A percentile compares a stretch with the other conserved stretches of the same genome.
Conservation (phyloP, 306 rosid genomes). For the Vicia faba region DNA sequence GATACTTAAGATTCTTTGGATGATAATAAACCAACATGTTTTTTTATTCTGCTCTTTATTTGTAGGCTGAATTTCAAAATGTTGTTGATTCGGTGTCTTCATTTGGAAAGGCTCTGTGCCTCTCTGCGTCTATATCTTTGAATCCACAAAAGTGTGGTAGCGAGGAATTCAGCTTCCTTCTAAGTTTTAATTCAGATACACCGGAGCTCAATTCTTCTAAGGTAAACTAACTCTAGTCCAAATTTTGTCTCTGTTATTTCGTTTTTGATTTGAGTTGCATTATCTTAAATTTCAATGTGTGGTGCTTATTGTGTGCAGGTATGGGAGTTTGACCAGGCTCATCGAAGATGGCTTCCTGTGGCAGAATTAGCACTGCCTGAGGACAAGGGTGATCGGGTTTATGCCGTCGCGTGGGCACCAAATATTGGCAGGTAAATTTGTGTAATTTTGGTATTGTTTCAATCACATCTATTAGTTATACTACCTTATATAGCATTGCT, state of each 20-base stretch:
- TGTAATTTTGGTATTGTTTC: slow-evolving; percentile 23
- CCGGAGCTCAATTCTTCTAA: slow-evolving; percentile 81
- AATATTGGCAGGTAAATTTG: slow-evolving; percentile 80
- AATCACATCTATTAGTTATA: slow-evolving; percentile 1
- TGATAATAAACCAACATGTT: background rate
- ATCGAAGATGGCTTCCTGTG: slow-evolving; percentile 98
- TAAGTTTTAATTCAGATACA: slow-evolving; percentile 77
- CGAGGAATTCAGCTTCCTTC: slow-evolving; percentile 69
- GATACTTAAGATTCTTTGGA: slow-evolving; percentile 9
- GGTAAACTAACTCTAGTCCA: slow-evolving; percentile 48
- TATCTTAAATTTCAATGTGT: slow-evolving; percentile 9
- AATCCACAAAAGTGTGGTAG: slow-evolving; percentile 65
- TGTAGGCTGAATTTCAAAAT: slow-evolving; percentile 94
- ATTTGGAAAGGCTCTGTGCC: slow-evolving; percentile 65
- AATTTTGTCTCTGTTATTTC: slow-evolving; percentile 15
- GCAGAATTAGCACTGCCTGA: slow-evolving; percentile 77
- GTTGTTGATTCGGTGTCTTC: slow-evolving; percentile 76
- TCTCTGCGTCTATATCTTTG: slow-evolving; percentile 86
- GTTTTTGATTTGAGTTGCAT: slow-evolving; percentile 30
- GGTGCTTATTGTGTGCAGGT: slow-evolving; percentile 48
- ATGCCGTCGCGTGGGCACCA: slow-evolving; percentile 90
- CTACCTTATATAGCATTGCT: background rate
- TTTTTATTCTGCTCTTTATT: slow-evolving; percentile 18
- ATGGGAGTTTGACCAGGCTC: slow-evolving; percentile 95
- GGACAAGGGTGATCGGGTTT: slow-evolving; percentile 69